Base-by-base conservation (phyloP, 2,329 filamentous ascomycete genomes). In the Ophiostoma piceae region DNA sequence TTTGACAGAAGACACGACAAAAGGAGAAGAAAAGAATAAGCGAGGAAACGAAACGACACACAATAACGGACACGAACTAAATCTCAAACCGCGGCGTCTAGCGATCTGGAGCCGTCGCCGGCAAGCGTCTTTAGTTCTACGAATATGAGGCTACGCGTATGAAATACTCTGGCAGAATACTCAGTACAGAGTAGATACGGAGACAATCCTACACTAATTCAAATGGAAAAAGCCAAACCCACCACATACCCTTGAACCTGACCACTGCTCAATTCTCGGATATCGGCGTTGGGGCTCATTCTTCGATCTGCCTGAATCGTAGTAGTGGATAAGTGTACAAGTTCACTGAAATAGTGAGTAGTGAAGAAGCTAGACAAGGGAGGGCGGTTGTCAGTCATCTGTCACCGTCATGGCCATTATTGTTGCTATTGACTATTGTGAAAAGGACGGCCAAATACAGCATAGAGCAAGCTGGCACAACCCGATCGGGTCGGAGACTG, bases 51-150 rank as follows among this genome's bases (percentile, higher is more conserved):
- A 57, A 57, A 57, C 51, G 7, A 47, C 9, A 26, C 51, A n/a
- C 3, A 57, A 19, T 6, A 47, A 47, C 6, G 16, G 43, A 19
- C 43, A 47, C 43, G n/a, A 4, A 11, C 51, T 12, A 29, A 57
- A 26, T 57, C 51, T 57, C 51, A 57, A 57, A 57, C 51, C n/a
- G n/a, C 51, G 51, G 51, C n/a, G 51, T 57, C 51, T 22, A 26
- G 3, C 51, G n/a, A 26, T 57, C 43, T 47, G 51, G 51, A 57
- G 51, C n/a, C 51, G 51, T 26, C 51, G 51, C 26, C 51, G 51
- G 51, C 51, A 57, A 57, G 51, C 51, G n/a, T 57, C 22, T 26
- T 57, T 57, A 26, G 51, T n/a, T 57, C n/a, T 57, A n/a, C n/a
- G n/a, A n/a, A n/a, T n/a, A 9, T 54, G 51, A 22, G 51, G n/a